Evolutionary conservation across 2,329 filamentous ascomycete genomes (phyloP), one percentile per base, ranked within the genome.

Genomic region (Clarireedia hainanense): DNA sequence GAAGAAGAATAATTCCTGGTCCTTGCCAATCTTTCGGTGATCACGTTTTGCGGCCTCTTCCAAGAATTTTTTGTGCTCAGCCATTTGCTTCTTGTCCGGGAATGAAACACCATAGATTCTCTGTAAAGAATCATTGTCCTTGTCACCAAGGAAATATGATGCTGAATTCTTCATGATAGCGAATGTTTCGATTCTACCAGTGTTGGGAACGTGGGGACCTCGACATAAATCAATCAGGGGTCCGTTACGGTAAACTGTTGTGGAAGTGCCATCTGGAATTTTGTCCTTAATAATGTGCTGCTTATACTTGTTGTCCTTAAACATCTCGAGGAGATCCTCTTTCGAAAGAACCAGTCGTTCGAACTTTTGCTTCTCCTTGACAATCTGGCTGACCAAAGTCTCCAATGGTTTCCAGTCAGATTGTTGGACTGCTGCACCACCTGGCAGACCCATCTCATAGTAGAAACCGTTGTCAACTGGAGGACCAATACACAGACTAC

Each of bases 11-110:
- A 99, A 84, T 70, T 97, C 92, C 72, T 99, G 94, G 61, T 97
- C 91, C 69, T 86, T 89, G 61, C 91, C 94, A 63, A 99, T 91
- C 74, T 89, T 90, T 63, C 92, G 81, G 70, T 99, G 94, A 68
- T 97, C 94, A 61, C 94, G 86, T 79, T 96, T 96, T 59, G 94
- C 92, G n/a, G 94, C 94, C 74, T 99, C 94, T 67, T 96, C 92
- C 30, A 99, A 80, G 74, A 95, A 95, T 68, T 92, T 91, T 75
- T 95, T 85, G 76, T 97, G 91, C 67, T 95, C 91, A 47, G 88
- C 84, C 75, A 99, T 89, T 67, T 84, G 81, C 75, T 96, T 95
- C 81, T 99, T 97, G 73, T 96, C 91, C 3, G 92, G 92, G 72
- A 91, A 99, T 5, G 91, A 95, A 57, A 99, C 87, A 73, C 94